Conservation (phyloP, 2,329 filamentous ascomycete genomes). For the Alternaria conjuncta region DNA sequence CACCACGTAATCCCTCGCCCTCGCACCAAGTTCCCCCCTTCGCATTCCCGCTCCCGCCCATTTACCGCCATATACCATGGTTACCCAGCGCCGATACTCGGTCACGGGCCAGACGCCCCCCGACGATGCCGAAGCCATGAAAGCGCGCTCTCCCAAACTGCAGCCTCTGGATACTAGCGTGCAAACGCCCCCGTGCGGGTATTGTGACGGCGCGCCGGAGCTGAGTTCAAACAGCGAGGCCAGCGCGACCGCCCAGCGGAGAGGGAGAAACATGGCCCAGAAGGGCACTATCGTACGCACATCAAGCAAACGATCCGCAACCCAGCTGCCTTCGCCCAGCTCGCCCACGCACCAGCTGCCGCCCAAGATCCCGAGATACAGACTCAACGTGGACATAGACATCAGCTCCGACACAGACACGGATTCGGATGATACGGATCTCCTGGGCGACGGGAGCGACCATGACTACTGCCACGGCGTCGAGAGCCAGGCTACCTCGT, state of each 20-base stretch:
- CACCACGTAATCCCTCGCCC: constrained; percentile 16
- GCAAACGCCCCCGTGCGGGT: constrained; percentile 39
- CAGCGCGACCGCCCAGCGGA: constrained; percentile 21
- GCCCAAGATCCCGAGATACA: constrained; percentile 43
- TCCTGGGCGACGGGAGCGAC: constrained; percentile 22
- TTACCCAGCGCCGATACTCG: constrained; percentile 46
- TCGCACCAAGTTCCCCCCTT: background rate
- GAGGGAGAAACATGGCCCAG: constrained; percentile 39
- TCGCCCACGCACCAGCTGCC: constrained; percentile 42
- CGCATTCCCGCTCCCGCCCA: background rate
- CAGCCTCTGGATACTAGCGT: constrained; percentile 46
- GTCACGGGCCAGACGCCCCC: constrained; percentile 47
- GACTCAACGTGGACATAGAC: constrained; percentile 27
- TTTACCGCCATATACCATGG: constrained; percentile 24
- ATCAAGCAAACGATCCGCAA: constrained; percentile 46
- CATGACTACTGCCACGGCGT: constrained; percentile 26
- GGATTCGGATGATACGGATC: constrained; percentile 26
- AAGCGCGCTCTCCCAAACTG: constrained; percentile 44
- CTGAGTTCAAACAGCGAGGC: constrained; percentile 19
- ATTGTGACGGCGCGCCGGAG: constrained; percentile 34
- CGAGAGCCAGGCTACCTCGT: constrained; percentile 26
- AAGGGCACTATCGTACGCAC: constrained; percentile 33
- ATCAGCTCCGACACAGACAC: constrained; percentile 31
- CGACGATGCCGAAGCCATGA: constrained; percentile 41
- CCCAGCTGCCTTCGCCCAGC: constrained; percentile 45